Evolutionary conservation across 2,329 filamentous ascomycete species (phyloP).

Genomic region (Phialocephala sp.): DNA sequence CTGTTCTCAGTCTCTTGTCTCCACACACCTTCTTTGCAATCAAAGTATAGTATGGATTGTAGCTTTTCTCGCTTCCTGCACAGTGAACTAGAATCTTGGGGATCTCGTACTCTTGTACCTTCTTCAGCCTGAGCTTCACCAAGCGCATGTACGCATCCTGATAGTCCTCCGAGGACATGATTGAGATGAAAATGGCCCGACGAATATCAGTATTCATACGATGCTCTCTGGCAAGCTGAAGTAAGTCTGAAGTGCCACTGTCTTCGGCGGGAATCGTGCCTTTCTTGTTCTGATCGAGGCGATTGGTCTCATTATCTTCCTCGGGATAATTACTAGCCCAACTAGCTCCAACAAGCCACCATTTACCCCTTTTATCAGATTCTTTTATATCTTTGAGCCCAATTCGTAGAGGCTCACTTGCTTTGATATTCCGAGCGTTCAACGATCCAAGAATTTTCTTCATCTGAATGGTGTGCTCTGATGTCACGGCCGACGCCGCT

Average conservation of each 20-base stretch:
- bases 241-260: slow-evolving; percentile 40
- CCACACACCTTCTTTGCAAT: slow-evolving; percentile 80
- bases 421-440: slow-evolving; percentile 70
- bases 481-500: slow-evolving; percentile 72
- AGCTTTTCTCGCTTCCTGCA: slow-evolving; percentile 78
- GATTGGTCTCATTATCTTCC: slow-evolving; percentile 37
- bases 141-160: slow-evolving; percentile 83
- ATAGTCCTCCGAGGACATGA: slow-evolving; percentile 84
- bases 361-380: slow-evolving; percentile 88
- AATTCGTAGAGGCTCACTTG: slow-evolving; percentile 81
- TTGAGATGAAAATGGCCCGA: slow-evolving; percentile 84
- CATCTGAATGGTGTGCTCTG: slow-evolving; percentile 86
- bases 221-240: slow-evolving; percentile 44
- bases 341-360: slow-evolving; percentile 98
- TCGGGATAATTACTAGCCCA: slow-evolving; percentile 60
- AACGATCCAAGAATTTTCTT: slow-evolving; percentile 85
- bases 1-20: slow-evolving; percentile 77
- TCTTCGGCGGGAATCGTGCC: slow-evolving; percentile 41
- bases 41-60: slow-evolving; percentile 93
- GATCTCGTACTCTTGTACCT: slow-evolving; percentile 84
- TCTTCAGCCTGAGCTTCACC: slow-evolving; percentile 83
- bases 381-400: slow-evolving; percentile 82
- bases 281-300: slow-evolving; percentile 6
- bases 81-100: slow-evolving; percentile 88
- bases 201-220: slow-evolving; percentile 46